These are phyloP conservation scores for Neurospora hispaniola DNA, from an alignment of 495 filamentous ascomycete genomes.

Conservation along the genomic window DNA sequence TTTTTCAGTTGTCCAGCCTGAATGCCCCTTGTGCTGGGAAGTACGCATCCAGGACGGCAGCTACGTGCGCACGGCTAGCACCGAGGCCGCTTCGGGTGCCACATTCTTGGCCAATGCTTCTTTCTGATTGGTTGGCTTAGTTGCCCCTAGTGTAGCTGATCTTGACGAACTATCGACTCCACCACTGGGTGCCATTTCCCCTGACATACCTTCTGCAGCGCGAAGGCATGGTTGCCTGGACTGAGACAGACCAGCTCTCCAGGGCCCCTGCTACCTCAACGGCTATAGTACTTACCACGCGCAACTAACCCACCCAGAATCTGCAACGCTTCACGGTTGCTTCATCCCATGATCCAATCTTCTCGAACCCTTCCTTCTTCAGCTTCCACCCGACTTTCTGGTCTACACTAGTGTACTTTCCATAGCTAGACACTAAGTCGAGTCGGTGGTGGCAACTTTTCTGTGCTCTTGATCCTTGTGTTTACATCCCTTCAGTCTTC, in stretches of 20 bases:
- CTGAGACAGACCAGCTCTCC: background rate
- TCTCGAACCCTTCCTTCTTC: background rate
- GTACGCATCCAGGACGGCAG: background rate
- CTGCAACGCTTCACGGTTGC: background rate
- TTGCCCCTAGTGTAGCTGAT: background rate
- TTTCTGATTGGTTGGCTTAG: background rate
- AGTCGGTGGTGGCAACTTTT: background rate
- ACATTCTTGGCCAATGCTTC: background rate
- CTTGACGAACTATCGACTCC: background rate
- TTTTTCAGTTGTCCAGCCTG: background rate
- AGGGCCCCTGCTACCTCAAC: background rate
- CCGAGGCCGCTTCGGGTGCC: background rate
- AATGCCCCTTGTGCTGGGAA: background rate
- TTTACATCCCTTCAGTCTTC: background rate
- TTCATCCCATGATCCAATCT: background rate
- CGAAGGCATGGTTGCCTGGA: background rate
- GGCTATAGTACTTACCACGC: background rate
- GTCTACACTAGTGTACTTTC: background rate
- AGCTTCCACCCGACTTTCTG: background rate
- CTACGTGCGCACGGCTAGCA: background rate
- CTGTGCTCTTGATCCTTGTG: background rate
- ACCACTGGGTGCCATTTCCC: background rate
- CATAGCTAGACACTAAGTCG: background rate
- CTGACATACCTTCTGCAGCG: background rate
- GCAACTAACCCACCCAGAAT: background rate